Base-by-base conservation (phyloP, 257 asterid genomes). In the Leonotis leonurus region DNA sequence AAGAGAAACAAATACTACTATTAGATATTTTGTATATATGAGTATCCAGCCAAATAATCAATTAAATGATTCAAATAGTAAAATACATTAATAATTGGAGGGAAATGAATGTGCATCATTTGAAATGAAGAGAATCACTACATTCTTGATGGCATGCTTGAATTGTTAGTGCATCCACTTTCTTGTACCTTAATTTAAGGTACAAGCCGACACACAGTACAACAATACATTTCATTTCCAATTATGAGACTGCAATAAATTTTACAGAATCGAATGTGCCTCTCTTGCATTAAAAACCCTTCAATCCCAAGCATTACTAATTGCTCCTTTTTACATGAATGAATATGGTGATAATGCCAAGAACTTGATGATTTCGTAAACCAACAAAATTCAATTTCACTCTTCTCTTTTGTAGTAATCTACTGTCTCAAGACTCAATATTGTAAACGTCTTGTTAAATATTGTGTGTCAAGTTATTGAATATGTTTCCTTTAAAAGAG, bases 291-390 rank as follows among this genome's bases (percentile, higher is more conserved):
- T 39, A 24, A 59, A 50, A 70, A 14, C 30, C 60, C 76, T 73
- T 76, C 51, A 43, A 59, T 64, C 62, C 55, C 58, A 79, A 76
- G 82, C 78, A 76, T 72, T 56, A 62, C 43, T 70, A 41, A 56
- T 69, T 64, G 36, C 62, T 70, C 43, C 33, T 8, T 49, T 32
- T 64, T 36, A 30, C 55, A 40, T 72, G 16, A 10, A 3, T 11
- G 4, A 37, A 12, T 37, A 37, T 4, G 21, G 44, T 61, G n/a
- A 69, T 66, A 44, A 29, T 68, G 29, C 3, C 25, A 48, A 17
- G 9, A 64, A 48, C 25, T 58, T 16, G 20, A 61, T 32, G 60
- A 25, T 58, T 59, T 60, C 8, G 52, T 56, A 40, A 56, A 50
- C 65, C 37, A 59, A 54, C 73, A 64, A 45, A 8, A 30, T 56